phyloP scores from a whole-genome alignment of 345 rosid genomes.

The Clarkia xantiana region DNA sequence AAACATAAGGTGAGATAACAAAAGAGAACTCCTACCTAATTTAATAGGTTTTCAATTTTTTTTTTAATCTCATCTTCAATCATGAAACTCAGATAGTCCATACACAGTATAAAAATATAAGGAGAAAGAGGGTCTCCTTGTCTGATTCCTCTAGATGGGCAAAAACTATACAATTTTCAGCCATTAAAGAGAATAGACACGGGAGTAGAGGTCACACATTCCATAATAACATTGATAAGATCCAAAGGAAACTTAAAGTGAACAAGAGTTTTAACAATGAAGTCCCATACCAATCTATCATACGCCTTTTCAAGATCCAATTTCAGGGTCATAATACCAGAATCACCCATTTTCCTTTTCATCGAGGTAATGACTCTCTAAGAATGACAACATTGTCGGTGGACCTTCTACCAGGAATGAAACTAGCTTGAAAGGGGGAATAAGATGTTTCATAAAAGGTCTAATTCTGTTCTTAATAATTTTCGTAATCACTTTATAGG shows the following conservation, averaged over 20 bases:
- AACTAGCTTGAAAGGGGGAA: rapidly evolving
- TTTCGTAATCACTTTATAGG: not conserved
- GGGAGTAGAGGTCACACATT: not conserved
- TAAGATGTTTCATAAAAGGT: not conserved
- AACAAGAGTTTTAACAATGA: no score
- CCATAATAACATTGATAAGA: not conserved
- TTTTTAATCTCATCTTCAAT: not conserved
- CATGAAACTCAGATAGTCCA: not conserved
- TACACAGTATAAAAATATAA: not conserved
- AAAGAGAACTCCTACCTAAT: not conserved
- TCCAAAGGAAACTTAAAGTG: not conserved
- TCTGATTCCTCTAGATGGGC: not conserved
- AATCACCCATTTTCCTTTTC: not conserved
- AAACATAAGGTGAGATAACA: not conserved
- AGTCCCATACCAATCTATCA: not conserved
- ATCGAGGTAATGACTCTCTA: not conserved
- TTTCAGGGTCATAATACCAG: not conserved
- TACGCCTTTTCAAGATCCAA: rapidly evolving
- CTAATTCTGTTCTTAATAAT: not conserved
- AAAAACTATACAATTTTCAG: not conserved
- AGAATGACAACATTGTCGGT: not conserved
- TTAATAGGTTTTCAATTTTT: not conserved
- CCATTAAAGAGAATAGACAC: not conserved
- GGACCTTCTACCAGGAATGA: not conserved
- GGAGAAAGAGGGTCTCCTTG: not conserved